Conservation (phyloP, 1,284 basidiomycete genomes). For the Sutorius eximius region DNA sequence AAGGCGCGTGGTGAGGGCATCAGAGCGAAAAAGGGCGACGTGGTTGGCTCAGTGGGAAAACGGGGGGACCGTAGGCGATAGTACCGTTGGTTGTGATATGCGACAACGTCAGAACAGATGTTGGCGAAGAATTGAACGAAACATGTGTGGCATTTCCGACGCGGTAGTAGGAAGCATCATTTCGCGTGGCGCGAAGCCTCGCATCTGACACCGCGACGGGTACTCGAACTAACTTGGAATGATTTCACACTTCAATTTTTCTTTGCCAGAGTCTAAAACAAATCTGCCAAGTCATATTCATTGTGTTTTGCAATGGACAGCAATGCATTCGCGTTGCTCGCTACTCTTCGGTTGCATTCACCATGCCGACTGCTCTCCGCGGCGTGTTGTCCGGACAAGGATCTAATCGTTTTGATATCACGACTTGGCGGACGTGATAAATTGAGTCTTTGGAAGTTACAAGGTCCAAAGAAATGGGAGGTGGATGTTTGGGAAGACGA, state of each 20-base stretch:
- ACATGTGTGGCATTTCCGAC: constrained; percentile 3
- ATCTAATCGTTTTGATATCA: constrained; percentile 67
- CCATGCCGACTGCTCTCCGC: constrained; percentile 56
- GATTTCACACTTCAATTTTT: constrained; percentile 12
- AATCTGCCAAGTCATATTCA: neutral
- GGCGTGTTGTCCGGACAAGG: constrained; percentile 83
- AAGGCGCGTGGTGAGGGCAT: constrained; percentile 40
- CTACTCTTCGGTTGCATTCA: constrained; percentile 55
- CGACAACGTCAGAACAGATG: neutral
- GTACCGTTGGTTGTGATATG: constrained; percentile 3
- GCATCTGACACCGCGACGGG: constrained; percentile 22
- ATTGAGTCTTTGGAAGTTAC: constrained; percentile 75
- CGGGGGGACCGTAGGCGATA: constrained; percentile 45
- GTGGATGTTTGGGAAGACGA: constrained; percentile 55
- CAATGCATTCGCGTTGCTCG: constrained; percentile 56
- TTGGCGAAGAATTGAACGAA: neutral
- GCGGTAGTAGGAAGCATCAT: constrained; percentile 23
- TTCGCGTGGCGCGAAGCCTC: constrained; percentile 30
- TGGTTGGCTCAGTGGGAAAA: constrained; percentile 49
- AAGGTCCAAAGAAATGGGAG: constrained; percentile 79
- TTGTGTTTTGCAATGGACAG: constrained; percentile 37
- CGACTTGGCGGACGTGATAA: constrained; percentile 64
- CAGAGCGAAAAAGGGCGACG: constrained; percentile 50
- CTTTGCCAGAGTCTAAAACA: constrained; percentile 6
- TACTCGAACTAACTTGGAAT: constrained; percentile 23